phyloP scores from a whole-genome alignment of 176 grass and related monocot genomes.

The Tillandsia leiboldiana region DNA sequence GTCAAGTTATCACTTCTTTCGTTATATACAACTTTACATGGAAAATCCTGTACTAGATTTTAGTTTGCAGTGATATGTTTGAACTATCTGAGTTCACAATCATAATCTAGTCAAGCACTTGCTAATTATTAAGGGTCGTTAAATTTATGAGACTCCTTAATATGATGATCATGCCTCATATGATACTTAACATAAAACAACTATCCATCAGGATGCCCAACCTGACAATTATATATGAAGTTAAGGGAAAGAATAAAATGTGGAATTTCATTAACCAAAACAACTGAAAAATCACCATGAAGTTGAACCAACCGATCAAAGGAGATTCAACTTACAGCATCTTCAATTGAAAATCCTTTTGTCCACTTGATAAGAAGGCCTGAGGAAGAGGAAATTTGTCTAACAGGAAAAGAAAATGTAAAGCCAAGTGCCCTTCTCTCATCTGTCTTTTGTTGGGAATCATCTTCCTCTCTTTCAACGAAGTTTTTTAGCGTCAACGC shows the following conservation, averaged over 20 bases:
- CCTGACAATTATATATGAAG: background rate
- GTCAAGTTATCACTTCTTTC: no score
- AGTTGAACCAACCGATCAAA: background rate
- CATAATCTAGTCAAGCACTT: no score
- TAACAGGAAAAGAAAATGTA: constrained; percentile 78
- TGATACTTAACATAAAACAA: background rate
- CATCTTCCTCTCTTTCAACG: constrained; percentile 50
- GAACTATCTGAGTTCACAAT: no score
- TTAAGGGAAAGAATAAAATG: background rate
- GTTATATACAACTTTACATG: no score
- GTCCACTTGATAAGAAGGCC: constrained; percentile 81
- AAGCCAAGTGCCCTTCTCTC: constrained; percentile 65
- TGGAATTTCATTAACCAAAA: background rate
- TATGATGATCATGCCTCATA: background rate
- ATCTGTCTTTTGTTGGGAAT: constrained; percentile 48
- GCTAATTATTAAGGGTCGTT: no score
- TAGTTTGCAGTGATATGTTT: no score
- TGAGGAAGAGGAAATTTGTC: constrained; percentile 55
- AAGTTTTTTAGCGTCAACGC: constrained; percentile 57
- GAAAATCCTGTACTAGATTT: no score
- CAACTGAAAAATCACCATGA: background rate
- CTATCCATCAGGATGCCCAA: background rate
- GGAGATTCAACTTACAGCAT: constrained; percentile 24
- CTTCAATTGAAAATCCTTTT: constrained; percentile 68
- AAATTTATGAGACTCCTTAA: no score